phyloP scores from a whole-genome alignment of 768 basidiomycete genomes.

The Mycena floridula region DNA sequence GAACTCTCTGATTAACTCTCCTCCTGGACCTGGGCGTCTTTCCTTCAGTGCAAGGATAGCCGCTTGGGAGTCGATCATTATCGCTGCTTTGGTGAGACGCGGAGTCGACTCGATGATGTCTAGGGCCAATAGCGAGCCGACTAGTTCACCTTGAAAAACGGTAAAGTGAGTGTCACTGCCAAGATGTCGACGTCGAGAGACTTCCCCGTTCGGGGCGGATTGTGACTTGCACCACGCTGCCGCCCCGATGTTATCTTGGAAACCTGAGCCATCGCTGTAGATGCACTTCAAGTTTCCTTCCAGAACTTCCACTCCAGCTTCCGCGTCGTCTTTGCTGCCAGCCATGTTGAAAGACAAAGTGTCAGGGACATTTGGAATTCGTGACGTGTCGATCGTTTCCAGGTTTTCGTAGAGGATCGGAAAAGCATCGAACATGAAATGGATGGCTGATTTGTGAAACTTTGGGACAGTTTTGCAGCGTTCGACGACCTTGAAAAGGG shows the following conservation, averaged over 20 bases:
- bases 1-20: slow-evolving; percentile 1
- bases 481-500: not conserved
- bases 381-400: not conserved
- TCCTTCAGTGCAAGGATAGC: not conserved
- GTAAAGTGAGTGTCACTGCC: slow-evolving; percentile 3
- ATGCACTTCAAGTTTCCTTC: not conserved
- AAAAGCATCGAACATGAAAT: not conserved
- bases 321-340: not conserved
- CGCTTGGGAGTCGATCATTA: slow-evolving; percentile 11
- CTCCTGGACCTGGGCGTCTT: not conserved
- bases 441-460: slow-evolving; percentile 2
- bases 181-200: slow-evolving; percentile 1
- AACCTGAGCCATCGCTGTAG: slow-evolving; percentile 11
- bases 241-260: slow-evolving; percentile 6
- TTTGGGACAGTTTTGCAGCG: not conserved
- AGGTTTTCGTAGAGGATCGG: not conserved
- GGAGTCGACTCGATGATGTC: slow-evolving; percentile 1
- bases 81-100: not conserved
- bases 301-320: not conserved
- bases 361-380: not conserved
- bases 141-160: slow-evolving; percentile 12
- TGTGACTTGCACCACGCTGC: slow-evolving; percentile 7
- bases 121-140: slow-evolving; percentile 7
- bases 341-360: not conserved
- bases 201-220: not conserved